Base-by-base conservation (phyloP, 163 green algal species). In the Scenedesmus sp. region DNA sequence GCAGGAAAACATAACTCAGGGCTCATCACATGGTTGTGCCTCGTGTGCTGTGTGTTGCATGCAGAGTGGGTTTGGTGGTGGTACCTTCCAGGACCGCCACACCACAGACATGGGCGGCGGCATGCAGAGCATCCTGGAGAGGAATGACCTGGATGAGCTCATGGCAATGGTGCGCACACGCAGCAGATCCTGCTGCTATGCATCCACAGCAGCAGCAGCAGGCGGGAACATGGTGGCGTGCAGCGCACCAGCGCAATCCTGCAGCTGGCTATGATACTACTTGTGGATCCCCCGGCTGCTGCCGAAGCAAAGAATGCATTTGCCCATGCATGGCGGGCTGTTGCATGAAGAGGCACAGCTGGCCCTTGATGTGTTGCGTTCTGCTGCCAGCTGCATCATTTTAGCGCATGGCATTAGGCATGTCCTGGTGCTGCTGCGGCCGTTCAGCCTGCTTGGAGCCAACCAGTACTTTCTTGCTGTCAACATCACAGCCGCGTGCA, bases 71-170 rank as follows among this genome's bases (percentile, higher is more conserved):
- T 57, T 73, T 60, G 57, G 46, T 57, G 73, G 82, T 74, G 85
- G 52, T 7, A 86, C 92, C 54, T 87, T 89, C 18, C 88, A 88
- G 5, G 88, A 93, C 55, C 59, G 96, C 73, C 94, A 98, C 93
- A 98, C 97, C 57, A 98, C 97, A 0, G 96, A 97, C 74, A 87
- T 76, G 7, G 92, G 74, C 20, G 87, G 73, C 5, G 96, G 94
- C 90, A 97, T 98, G 94, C 97, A 98, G 89, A 97, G 94, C 55
- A 94, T 99, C 12, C 93, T 99, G 15, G 97, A 99, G 82, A 92
- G 93, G 1, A 98, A 97, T 86, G 98, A 99, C 88, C 94, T 99
- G 79, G 97, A 98, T 8, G 98, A 99, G 93, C 94, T 99, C n/a
- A 98, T 99, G 96, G 95, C 93, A 52, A 99, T 99, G 97, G 98